Evolutionary conservation across 805 yeast genomes (phyloP), one percentile per base, ranked within the genome.

Genomic region (Kuraishia piskuri): DNA sequence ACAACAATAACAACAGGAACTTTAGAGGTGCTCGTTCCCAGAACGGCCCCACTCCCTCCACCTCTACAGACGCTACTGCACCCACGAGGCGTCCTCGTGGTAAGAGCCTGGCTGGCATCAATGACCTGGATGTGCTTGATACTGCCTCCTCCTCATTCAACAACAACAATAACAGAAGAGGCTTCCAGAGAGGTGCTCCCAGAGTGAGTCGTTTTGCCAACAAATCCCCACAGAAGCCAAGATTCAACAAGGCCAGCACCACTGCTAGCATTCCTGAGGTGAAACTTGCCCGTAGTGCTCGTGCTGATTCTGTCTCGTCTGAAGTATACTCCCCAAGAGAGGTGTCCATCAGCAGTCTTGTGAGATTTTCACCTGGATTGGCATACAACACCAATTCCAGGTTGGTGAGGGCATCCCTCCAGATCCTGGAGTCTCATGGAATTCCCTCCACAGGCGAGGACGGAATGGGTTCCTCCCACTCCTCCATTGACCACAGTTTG

Each of bases 311-410:
- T 31, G 40, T 10, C n/a, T 31, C 40, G n/a, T 31, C 40, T 31
- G 40, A 31, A 2, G 26, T 21, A 10, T 50, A 50, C 47, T 12
- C 51, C 19, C 51, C 51, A 31, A 45, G 40, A 25, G 40, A 12
- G 21, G 26, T 50, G 23, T 36, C 24, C n/a, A 25, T 50, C 23
- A 23, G 46, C 19, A 19, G 26, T 19, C 46, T 50, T 22, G 45
- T 23, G n/a, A 26, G 47, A 3, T 50, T 31, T n/a, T 50, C 51
- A 17, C 25, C 51, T 22, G 26, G 25, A 19, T 20, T 51, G 31
- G 53, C 53, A 8, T 51, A 46, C 19, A 24, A 24, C 37, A 20
- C 31, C 21, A 51, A 46, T n/a, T 46, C 49, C 21, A 26, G 53
- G 19, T 17, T 51, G 22, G 45, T 51, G 26, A 51, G 50, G 12